Percentiles rank a stretch among this genome's conserved stretches.
These are phyloP conservation scores for Gossypium aridum DNA, from an alignment of 441 rosid genomes.

Conservation along the genomic window DNA sequence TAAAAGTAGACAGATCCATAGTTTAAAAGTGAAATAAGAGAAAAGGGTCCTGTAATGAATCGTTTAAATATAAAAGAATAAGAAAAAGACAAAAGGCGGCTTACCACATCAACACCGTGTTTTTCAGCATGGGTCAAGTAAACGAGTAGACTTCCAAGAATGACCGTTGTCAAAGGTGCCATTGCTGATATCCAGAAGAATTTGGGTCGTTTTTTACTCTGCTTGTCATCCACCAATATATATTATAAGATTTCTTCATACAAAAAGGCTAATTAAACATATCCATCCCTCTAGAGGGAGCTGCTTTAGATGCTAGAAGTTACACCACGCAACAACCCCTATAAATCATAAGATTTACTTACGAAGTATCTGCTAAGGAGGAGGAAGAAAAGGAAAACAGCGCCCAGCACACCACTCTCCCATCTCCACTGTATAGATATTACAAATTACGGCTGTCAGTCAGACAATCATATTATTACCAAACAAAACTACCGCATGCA, in stretches of 20 bases:
- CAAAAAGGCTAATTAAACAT: neutral
- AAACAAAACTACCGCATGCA: neutral
- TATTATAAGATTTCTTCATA: neutral
- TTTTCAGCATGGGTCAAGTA: conserved; percentile 77
- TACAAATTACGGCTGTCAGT: neutral
- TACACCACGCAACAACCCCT: neutral
- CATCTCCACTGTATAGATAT: conserved; percentile 76
- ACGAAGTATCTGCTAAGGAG: conserved; percentile 62
- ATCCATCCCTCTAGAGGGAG: neutral
- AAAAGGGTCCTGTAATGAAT: neutral
- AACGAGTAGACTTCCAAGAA: conserved; percentile 77
- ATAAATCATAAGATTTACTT: conserved; percentile 20
- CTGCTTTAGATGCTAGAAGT: neutral
- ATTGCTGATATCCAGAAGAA: conserved; percentile 91
- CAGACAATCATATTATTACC: neutral
- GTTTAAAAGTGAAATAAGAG: neutral
- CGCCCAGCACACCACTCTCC: conserved; percentile 84
- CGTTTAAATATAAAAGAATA: too few relatives aligned
- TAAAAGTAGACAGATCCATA: neutral
- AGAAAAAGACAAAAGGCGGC: neutral
- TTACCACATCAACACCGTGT: conserved; percentile 94
- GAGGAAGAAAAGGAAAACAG: conserved; percentile 81
- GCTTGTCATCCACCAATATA: neutral
- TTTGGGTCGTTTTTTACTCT: conserved; percentile 70
- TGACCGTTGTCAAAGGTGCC: conserved; percentile 85